Percentiles rank a stretch among this genome's conserved stretches.
phyloP scores from a whole-genome alignment of 208 protist species.

The Eutreptiella sp. region DNA sequence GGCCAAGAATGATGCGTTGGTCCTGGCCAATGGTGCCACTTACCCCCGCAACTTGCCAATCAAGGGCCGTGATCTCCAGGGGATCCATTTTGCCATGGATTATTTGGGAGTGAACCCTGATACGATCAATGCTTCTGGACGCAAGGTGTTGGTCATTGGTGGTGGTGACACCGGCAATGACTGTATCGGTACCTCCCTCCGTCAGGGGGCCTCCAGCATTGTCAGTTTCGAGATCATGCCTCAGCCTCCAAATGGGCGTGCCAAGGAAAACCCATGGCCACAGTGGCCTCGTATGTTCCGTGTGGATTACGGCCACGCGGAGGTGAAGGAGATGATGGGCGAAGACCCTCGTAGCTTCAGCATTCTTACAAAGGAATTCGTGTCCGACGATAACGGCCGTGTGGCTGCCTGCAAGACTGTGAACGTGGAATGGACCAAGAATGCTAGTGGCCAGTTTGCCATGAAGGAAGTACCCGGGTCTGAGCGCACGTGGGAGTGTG shows the following conservation, averaged over 20 bases:
- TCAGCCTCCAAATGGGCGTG: conserved; percentile 32
- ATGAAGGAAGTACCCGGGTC: conserved; percentile 30
- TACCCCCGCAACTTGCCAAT: conserved; percentile 53
- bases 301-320: conserved; percentile 67
- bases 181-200: conserved; percentile 61
- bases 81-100: conserved; percentile 69
- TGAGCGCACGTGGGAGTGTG: conserved; percentile 35
- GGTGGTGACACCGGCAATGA: conserved; percentile 70
- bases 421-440: conserved; percentile 44
- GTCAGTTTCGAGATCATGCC: conserved; percentile 58
- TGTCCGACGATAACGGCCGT: conserved; percentile 39
- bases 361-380: conserved; percentile 51
- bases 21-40: conserved; percentile 55
- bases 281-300: conserved; percentile 55
- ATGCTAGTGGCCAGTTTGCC: conserved; percentile 27
- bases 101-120: conserved; percentile 45
- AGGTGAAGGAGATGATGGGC: conserved; percentile 35
- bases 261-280: conserved; percentile 62
- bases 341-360: conserved; percentile 52
- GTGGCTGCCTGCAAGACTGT: conserved; percentile 51
- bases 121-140: conserved; percentile 44
- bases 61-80: conserved; percentile 49
- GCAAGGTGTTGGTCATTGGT: conserved; percentile 67
- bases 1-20: conserved; percentile 41
- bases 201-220: conserved; percentile 46